phyloP scores from a whole-genome alignment of 805 yeast species.

The Sugiyamaella marilandica region DNA sequence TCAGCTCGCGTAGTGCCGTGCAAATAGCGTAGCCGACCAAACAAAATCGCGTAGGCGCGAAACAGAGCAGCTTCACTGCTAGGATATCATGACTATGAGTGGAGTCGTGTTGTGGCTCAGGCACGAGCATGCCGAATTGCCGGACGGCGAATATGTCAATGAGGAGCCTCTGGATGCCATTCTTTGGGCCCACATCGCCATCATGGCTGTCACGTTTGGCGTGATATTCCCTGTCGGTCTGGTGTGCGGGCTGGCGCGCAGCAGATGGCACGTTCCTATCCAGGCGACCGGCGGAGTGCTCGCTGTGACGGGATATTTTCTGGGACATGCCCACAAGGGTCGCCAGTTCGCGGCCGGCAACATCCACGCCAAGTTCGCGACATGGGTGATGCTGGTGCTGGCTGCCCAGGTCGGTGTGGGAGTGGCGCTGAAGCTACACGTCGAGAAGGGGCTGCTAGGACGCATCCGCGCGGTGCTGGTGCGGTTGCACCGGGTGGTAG shows the following conservation, averaged over 20 bases:
- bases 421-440: slow-evolving; percentile 35
- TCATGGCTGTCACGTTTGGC: slow-evolving; percentile 36
- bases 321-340: slow-evolving; percentile 38
- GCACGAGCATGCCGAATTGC: slow-evolving; percentile 22
- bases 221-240: slow-evolving; percentile 38
- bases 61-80: too few species aligned
- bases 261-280: slow-evolving; percentile 35
- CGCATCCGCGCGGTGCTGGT: slow-evolving; percentile 29
- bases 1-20: too few species aligned
- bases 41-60: too few species aligned
- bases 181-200: slow-evolving; percentile 32
- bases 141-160: slow-evolving; percentile 18
- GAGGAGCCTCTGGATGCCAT: slow-evolving; percentile 22
- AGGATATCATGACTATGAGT: too few species aligned
- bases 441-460: slow-evolving; percentile 34
- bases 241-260: slow-evolving; percentile 36
- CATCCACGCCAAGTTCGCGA: slow-evolving; percentile 34
- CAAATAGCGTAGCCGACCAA: too few species aligned
- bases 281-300: slow-evolving; percentile 33
- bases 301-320: slow-evolving; percentile 35
- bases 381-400: slow-evolving; percentile 30
- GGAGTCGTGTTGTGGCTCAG: slow-evolving; percentile 6
- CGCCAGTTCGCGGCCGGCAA: slow-evolving; percentile 33
- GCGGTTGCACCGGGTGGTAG: slow-evolving; percentile 29
- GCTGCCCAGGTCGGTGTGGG: slow-evolving; percentile 34